These are phyloP conservation scores for Xylaria sp. DNA, from an alignment of 2,329 filamentous ascomycete genomes.

Conservation along the genomic window DNA sequence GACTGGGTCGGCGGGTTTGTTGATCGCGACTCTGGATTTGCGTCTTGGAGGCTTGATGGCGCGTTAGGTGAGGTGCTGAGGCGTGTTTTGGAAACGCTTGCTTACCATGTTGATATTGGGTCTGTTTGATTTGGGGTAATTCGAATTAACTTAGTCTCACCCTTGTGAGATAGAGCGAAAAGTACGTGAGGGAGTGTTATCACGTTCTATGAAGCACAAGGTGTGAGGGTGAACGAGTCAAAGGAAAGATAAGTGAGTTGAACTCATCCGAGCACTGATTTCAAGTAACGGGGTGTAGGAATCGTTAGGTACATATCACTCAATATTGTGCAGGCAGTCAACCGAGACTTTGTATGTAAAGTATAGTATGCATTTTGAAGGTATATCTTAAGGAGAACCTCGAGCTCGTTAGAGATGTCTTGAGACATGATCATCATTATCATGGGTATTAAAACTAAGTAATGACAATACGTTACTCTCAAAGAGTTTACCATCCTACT, in stretches of 20 bases:
- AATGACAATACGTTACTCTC: too few relatives aligned
- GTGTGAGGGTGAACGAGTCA: not conserved
- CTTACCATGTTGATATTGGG: conserved; percentile 2
- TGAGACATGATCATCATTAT: too few relatives aligned
- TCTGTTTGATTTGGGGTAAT: not conserved
- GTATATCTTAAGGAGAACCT: not conserved
- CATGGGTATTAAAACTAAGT: too few relatives aligned
- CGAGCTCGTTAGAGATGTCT: too few relatives aligned
- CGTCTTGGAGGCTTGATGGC: conserved; percentile 48
- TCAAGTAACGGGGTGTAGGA: not conserved
- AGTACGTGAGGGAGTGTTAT: not conserved
- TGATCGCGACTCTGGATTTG: conserved; percentile 34
- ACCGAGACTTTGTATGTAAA: not conserved
- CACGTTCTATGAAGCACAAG: not conserved
- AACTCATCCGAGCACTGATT: not conserved
- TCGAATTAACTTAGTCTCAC: not conserved
- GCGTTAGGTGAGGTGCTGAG: not conserved
- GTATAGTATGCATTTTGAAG: not conserved
- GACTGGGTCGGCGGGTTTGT: conserved; percentile 21
- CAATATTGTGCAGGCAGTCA: not conserved
- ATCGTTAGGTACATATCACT: not conserved
- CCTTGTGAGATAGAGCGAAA: not conserved
- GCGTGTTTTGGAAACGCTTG: not conserved
- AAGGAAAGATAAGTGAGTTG: not conserved
- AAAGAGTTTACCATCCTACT: too few relatives aligned